Evolutionary conservation across 768 basidiomycete genomes (phyloP), one percentile per base, ranked within the genome.

Genomic region (Podaxis mareebaensis): DNA sequence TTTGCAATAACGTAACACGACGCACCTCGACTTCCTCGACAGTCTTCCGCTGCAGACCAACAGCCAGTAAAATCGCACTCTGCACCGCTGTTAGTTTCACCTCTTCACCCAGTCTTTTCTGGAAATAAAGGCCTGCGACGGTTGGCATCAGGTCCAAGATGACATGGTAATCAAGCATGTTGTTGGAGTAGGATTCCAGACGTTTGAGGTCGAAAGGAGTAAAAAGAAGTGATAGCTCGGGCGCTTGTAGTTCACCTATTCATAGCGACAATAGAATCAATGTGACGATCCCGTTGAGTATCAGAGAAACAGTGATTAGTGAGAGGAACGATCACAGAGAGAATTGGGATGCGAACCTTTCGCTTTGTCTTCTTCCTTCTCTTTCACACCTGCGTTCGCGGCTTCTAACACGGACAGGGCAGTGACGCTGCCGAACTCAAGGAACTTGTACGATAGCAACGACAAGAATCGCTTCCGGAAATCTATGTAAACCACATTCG

Each of bases 201-300:
- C 97, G 90, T 74, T 99, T 98, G 68, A 99, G 82, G 74, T 99
- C 97, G 73, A 96, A 99, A 0, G 97, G 94, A 0, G 93, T 89
- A 61, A 96, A 73, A 6, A 91, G 72, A 53, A 89, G 78, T 0
- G 85, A 78, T 72, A 92, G 74, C 52, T 81, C 73, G 26, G 68
- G 66, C 7, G 80, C 69, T 26, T 69, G 69, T n/a, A 81, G 67
- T 36, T 71, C 80, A 79, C 64, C 15, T 58, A 36, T 28, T 13
- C 11, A 24, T 13, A 44, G 17, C 17, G 10, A 44, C 13, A 15
- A 44, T 1, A 15, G 5, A 8, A 20, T n/a, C 42, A 51, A 51
- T 24, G 13, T 12, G 40, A n/a, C 40, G n/a, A 42, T 53, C 11
- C 17, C 11, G 28, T 15, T 30, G 44, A 53, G 24, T 54, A 20